Conservation (phyloP, 2,329 filamentous ascomycete species). For the Sclerotinia subarctica region DNA sequence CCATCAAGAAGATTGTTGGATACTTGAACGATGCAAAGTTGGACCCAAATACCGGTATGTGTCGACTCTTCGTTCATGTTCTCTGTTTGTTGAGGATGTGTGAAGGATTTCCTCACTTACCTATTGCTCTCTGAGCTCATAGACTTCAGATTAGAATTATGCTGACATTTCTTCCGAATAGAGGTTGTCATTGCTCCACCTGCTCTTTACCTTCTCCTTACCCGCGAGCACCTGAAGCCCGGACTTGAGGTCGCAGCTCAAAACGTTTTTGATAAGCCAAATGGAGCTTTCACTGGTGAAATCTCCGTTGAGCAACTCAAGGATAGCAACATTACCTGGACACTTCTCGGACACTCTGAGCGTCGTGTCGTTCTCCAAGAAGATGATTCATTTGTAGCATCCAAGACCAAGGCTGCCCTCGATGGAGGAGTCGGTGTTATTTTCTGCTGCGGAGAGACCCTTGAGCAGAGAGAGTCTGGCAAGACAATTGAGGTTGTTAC, state of each 20-base stretch:
- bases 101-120: not conserved
- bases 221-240: conserved; percentile 72
- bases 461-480: conserved; percentile 83
- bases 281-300: conserved; percentile 96
- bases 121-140: not conserved
- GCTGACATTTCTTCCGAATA: conserved; percentile 37
- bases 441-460: conserved; percentile 94
- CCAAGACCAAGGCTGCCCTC: conserved; percentile 90
- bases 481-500: conserved; percentile 86
- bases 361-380: conserved; percentile 87
- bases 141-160: not conserved
- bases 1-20: conserved; percentile 85
- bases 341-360: conserved; percentile 92
- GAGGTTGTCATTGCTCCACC: conserved; percentile 96
- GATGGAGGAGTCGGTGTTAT: conserved; percentile 88
- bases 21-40: conserved; percentile 84
- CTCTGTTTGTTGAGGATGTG: conserved; percentile 2
- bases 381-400: conserved; percentile 78
- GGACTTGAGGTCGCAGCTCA: conserved; percentile 86
- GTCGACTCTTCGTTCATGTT: not conserved
- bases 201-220: conserved; percentile 82
- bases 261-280: conserved; percentile 96
- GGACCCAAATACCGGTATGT: conserved; percentile 70
- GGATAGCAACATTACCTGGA: conserved; percentile 85
- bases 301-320: conserved; percentile 89